Evolutionary conservation across 2,329 filamentous ascomycete species (phyloP), one percentile per base, ranked within the genome.

Genomic region (Trichophyton benhamiae): DNA sequence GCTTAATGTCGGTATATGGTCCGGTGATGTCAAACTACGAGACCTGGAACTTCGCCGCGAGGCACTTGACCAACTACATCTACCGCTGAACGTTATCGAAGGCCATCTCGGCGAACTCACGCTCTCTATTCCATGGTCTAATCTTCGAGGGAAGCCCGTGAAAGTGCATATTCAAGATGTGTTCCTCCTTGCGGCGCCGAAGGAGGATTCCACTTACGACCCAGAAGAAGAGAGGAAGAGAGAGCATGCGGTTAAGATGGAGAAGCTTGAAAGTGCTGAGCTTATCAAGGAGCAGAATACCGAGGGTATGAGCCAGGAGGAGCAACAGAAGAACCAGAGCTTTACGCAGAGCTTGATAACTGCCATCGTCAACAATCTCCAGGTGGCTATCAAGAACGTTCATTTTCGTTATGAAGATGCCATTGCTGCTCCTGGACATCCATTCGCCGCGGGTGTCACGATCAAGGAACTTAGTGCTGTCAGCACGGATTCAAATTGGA

Each of bases 1-100:
- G 79, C 83, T 99, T 67, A 99, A 99, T 73, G 91, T 99, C 65
- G 94, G 95, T 65, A 99, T 99, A 70, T 99, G 92, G 94, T 95
- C 89, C 22, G 94, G 95, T 69, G 94, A 99, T 78, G 94, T 99
- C 70, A 96, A 95, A 77, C 82, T 99, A 53, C 86, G 87, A 63
- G 87, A 99, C 70, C 86, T 99, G 63, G 89, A 99, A 78, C 82
- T 99, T 57, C 89, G 91, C 61, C 85, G 89, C 62, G 94, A 99
- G 80, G 94, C 94, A 17, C 86, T 99, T 66, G 94, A 99, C 72
- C 95, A 99, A 79, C 84, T 99, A 67, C 95, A 89, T 74, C 83
- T 99, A 4, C 94, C 94, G 59, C 86, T 99, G 69, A 99, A 99
- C 72, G 94, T 99, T 44, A 85, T 96, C 62, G 90, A 96, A 75